These are phyloP conservation scores for Claviceps sp. DNA, from an alignment of 2,329 filamentous ascomycete genomes.

Conservation along the genomic window DNA sequence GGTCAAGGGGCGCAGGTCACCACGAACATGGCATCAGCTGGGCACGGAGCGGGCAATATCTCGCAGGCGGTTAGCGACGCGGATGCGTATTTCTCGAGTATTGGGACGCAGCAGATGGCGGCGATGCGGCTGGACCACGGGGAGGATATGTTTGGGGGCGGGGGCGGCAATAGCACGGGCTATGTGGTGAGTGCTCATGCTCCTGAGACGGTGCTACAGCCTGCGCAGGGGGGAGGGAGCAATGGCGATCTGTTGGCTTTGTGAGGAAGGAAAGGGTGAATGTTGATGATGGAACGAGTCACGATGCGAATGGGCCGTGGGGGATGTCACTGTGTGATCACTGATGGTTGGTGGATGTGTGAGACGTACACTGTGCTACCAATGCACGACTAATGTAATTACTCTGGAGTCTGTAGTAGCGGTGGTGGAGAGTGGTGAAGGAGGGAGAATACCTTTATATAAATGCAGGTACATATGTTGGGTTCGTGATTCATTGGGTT, in stretches of 20 bases:
- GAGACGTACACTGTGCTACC: not conserved
- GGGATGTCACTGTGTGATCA: not conserved
- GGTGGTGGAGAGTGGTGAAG: not conserved
- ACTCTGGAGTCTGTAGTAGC: no score
- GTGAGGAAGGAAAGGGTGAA: constrained; percentile 17
- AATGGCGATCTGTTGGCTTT: constrained; percentile 62
- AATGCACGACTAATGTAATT: not conserved
- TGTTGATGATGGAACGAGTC: not conserved
- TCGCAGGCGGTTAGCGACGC: constrained; percentile 68
- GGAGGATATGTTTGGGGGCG: constrained; percentile 49
- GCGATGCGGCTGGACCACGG: constrained; percentile 53
- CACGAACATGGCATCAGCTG: constrained; percentile 33
- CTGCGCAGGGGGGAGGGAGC: constrained; percentile 46
- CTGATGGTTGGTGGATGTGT: not conserved
- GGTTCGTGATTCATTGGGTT: no score
- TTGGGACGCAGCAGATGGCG: constrained; percentile 62
- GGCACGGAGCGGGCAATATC: constrained; percentile 33
- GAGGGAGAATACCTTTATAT: not conserved
- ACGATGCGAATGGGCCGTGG: not conserved
- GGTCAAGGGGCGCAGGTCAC: constrained; percentile 39
- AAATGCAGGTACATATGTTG: no score
- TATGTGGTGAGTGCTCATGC: constrained; percentile 75
- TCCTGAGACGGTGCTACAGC: constrained; percentile 62
- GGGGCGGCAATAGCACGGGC: constrained; percentile 36
- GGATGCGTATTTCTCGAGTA: constrained; percentile 75